phyloP scores from a whole-genome alignment of 306 rosid species.

The Lablab purpureus region DNA sequence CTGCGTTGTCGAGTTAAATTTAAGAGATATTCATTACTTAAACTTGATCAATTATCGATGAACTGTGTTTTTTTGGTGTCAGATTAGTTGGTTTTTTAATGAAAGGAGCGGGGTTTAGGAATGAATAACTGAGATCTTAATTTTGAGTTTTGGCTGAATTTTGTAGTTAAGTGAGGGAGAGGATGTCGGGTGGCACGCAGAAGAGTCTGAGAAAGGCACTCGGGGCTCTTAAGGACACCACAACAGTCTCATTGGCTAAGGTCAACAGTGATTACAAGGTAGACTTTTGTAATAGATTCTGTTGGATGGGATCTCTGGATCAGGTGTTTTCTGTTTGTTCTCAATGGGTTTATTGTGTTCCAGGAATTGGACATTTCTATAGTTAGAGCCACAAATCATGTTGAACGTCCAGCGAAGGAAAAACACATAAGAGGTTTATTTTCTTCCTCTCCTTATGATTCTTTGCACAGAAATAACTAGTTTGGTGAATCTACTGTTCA shows the following conservation, averaged over 20 bases:
- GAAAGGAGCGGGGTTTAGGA: conserved; percentile 27
- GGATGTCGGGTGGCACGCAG: conserved; percentile 90
- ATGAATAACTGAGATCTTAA: conserved; percentile 32
- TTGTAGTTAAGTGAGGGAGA: conserved; percentile 59
- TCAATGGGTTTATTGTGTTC: conserved; percentile 44
- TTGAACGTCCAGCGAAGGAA: conserved; percentile 92
- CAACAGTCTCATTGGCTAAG: conserved; percentile 98
- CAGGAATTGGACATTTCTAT: conserved; percentile 98
- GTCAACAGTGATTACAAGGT: conserved; percentile 99
- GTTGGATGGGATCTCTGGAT: conserved; percentile 31
- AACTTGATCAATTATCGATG: background rate
- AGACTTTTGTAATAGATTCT: conserved; percentile 11
- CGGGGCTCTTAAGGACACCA: conserved; percentile 94
- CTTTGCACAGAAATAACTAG: background rate
- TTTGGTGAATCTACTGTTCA: conserved; percentile 7
- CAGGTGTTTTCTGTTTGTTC: conserved; percentile 25
- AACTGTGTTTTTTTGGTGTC: conserved; percentile 34
- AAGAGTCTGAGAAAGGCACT: conserved; percentile 92
- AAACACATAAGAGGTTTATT: conserved; percentile 82
- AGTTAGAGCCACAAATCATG: conserved; percentile 94
- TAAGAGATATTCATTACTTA: conserved; percentile 18
- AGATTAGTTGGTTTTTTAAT: conserved; percentile 40
- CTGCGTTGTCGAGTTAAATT: conserved; percentile 31
- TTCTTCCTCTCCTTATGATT: conserved; percentile 30
- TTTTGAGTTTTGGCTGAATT: conserved; percentile 49